A percentile compares a stretch with the other conserved stretches of the same genome.
Conservation (phyloP, 495 filamentous ascomycete species). For the Penicillium flavigenum region DNA sequence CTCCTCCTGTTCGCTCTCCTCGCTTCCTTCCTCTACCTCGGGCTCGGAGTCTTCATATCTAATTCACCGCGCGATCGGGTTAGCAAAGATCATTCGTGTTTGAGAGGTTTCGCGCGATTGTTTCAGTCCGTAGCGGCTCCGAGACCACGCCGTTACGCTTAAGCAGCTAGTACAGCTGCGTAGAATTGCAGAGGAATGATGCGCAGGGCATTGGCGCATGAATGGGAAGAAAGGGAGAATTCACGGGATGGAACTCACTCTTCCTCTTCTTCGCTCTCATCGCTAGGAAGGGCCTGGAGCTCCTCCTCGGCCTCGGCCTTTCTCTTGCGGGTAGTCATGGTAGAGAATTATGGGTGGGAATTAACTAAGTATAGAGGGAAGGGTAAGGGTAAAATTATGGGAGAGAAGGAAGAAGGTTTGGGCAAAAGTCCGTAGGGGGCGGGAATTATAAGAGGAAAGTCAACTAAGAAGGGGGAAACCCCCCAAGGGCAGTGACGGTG, state of each 20-base stretch:
- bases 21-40: slow-evolving; percentile 42
- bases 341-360: slow-evolving; percentile 13
- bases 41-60: slow-evolving; percentile 53
- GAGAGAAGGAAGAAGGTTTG: slow-evolving; percentile 8
- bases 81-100: slow-evolving; percentile 7
- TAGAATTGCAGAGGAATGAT: background rate
- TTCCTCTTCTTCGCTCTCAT: slow-evolving; percentile 63
- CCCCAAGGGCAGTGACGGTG: slow-evolving; percentile 28
- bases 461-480: slow-evolving; percentile 21
- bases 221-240: slow-evolving; percentile 1
- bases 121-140: background rate
- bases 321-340: slow-evolving; percentile 65
- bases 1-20: slow-evolving; percentile 41
- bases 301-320: slow-evolving; percentile 62
- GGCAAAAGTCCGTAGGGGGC: slow-evolving; percentile 3
- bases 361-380: background rate
- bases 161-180: background rate
- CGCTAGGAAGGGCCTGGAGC: slow-evolving; percentile 59
- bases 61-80: slow-evolving; percentile 16
- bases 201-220: background rate
- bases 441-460: slow-evolving; percentile 12
- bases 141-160: slow-evolving; percentile 9
- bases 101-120: background rate
- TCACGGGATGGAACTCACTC: slow-evolving; percentile 49
- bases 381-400: slow-evolving; percentile 5